These are phyloP conservation scores for Penicillium robsamsonii DNA, from an alignment of 495 filamentous ascomycete genomes.

Conservation along the genomic window DNA sequence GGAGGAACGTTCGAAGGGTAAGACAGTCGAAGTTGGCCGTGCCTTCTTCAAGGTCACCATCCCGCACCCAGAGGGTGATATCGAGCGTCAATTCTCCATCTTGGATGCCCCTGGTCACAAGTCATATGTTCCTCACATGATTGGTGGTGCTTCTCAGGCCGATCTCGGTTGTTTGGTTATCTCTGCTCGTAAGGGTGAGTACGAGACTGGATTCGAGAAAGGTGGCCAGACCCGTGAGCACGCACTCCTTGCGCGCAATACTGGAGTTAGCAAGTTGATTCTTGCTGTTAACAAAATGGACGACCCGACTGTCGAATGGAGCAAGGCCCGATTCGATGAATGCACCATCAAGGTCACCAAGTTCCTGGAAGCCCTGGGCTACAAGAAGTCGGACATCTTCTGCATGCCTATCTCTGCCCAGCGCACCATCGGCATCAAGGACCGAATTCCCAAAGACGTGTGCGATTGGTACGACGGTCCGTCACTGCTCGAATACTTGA, in stretches of 20 bases:
- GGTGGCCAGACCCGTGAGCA: constrained; percentile 97
- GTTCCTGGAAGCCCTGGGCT: constrained; percentile 88
- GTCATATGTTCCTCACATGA: constrained; percentile 94
- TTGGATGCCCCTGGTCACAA: constrained; percentile 97
- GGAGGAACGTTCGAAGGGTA: constrained; percentile 94
- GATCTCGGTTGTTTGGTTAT: constrained; percentile 97
- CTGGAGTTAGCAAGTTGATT: constrained; percentile 91
- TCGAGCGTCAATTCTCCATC: constrained; percentile 70
- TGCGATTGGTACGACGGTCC: constrained; percentile 84
- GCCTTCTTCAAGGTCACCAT: constrained; percentile 93
- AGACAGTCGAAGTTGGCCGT: constrained; percentile 95
- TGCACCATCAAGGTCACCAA: constrained; percentile 83
- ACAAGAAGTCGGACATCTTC: constrained; percentile 87
- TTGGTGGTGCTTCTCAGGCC: constrained; percentile 92
- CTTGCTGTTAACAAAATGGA: constrained; percentile 99
- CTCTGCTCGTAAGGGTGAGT: constrained; percentile 95
- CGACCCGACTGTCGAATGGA: constrained; percentile 93
- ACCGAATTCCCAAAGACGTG: constrained; percentile 74
- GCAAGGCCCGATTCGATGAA: constrained; percentile 84
- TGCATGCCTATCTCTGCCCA: constrained; percentile 98
- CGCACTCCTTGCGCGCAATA: constrained; percentile 95
- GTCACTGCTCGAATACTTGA: constrained; percentile 92
- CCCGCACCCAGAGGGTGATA: constrained; percentile 48
- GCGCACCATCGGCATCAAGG: constrained; percentile 79
- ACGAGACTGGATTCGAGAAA: constrained; percentile 99